Base-by-base conservation (phyloP, 2,329 filamentous ascomycete genomes). In the Alternaria incomplexa region DNA sequence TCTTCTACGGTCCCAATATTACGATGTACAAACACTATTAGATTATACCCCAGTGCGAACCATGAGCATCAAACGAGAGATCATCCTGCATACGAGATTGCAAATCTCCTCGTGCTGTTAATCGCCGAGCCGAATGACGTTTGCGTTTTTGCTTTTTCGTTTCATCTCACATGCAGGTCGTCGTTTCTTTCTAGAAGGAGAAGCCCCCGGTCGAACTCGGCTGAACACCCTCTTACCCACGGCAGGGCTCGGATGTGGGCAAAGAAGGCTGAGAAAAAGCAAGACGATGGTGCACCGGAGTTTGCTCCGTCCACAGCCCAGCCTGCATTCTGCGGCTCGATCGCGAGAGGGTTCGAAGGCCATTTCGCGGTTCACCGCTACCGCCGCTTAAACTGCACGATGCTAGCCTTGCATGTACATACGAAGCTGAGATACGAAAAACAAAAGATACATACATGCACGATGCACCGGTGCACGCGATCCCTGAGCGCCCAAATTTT, bases 71-170 rank as follows among this genome's bases (percentile, higher is more conserved):
- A 32, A 13, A 23, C 48, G 28, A 51, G 28, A 51, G 48, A 36
- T 51, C 48, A 51, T 47, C 47, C n/a, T 47, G 40, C 59, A 62
- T 62, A 30, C 17, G 28, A 58, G 59, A 53, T 58, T 62, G 55
- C 55, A 25, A 32, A 58, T 59, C 23, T 44, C 56, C 36, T 32
- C 46, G 13, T 46, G 54, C 59, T 46, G 53, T 3, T 46, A 28
- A 47, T 46, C 26, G 8, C 53, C 43, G 53, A 8, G 8, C 53
- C 43, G 53, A 8, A 52, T 62, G 59, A 62, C 59, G 59, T 53
- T 17, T 32, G n/a, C 23, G 5, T 28, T n/a, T 10, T 53, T 62
- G 47, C 59, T 62, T 62, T 58, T 62, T 58, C 11, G 47, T 53
- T 45, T 47, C 54, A 56, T 52, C 30, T 15, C 13, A 12, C 12